phyloP scores from a whole-genome alignment of 495 filamentous ascomycete species.

The Xylaria palmicola region DNA sequence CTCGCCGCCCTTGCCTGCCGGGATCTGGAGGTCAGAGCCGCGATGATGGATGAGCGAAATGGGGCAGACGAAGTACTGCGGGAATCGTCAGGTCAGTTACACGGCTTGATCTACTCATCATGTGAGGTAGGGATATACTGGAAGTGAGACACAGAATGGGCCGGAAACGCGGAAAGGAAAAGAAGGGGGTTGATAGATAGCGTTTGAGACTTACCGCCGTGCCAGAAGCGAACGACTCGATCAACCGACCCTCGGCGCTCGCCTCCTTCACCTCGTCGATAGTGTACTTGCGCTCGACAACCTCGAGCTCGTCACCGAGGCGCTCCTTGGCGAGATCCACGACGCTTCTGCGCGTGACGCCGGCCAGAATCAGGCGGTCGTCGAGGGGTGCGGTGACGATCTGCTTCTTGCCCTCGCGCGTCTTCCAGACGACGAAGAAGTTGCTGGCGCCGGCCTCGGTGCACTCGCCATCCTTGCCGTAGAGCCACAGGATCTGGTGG shows the following conservation, averaged over 20 bases:
- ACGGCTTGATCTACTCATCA: background rate
- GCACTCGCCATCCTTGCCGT: slow-evolving; percentile 68
- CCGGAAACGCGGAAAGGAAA: background rate
- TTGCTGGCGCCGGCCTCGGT: slow-evolving; percentile 92
- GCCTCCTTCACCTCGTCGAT: slow-evolving; percentile 78
- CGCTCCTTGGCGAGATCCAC: slow-evolving; percentile 69
- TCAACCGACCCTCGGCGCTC: slow-evolving; percentile 66
- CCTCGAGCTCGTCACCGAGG: slow-evolving; percentile 60
- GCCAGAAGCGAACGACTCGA: slow-evolving; percentile 84
- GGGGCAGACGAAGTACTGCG: slow-evolving; percentile 75
- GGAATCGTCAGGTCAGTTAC: background rate
- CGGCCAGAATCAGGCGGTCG: slow-evolving; percentile 79
- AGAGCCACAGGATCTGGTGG: slow-evolving; percentile 91
- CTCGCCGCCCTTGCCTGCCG: slow-evolving; percentile 57
- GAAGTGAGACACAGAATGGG: background rate
- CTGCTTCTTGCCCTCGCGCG: slow-evolving; percentile 63
- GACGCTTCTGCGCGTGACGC: slow-evolving; percentile 76
- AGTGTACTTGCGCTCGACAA: slow-evolving; percentile 76
- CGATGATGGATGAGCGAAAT: slow-evolving; percentile 72
- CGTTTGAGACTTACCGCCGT: slow-evolving; percentile 68
- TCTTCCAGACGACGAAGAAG: slow-evolving; percentile 85
- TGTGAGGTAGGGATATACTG: background rate
- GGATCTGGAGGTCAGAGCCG: slow-evolving; percentile 64
- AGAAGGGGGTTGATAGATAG: background rate
- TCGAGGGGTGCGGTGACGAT: slow-evolving; percentile 81